Conservation (phyloP, 2,329 filamentous ascomycete genomes). For the Xylariaceae sp. region DNA sequence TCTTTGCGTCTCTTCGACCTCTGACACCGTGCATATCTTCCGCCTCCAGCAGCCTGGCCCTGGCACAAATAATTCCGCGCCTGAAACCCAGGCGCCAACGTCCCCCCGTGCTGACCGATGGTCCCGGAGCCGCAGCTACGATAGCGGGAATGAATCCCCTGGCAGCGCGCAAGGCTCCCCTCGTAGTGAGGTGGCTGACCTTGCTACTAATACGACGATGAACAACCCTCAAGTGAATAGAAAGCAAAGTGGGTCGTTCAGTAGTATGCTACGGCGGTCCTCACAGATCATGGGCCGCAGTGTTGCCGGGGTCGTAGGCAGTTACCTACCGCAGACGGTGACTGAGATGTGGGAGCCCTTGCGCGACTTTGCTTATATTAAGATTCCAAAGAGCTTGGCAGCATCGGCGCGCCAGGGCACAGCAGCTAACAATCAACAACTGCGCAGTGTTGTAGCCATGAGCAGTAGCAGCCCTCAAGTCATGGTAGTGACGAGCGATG, state of each 20-base stretch:
- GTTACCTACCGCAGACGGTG: constrained; percentile 90
- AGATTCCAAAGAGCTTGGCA: constrained; percentile 70
- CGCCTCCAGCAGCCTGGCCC: constrained; percentile 64
- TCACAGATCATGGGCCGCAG: constrained; percentile 92
- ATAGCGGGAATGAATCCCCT: constrained; percentile 61
- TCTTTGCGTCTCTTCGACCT: constrained; percentile 93
- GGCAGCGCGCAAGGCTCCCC: constrained; percentile 52
- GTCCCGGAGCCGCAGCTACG: constrained; percentile 58
- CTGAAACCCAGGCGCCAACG: constrained; percentile 46
- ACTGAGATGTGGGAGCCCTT: constrained; percentile 98
- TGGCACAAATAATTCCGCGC: constrained; percentile 44
- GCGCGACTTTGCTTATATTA: constrained; percentile 95
- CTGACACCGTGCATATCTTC: constrained; percentile 97
- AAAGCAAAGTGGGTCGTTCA: constrained; percentile 76
- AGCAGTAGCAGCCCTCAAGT: constrained; percentile 93
- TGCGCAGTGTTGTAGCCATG: constrained; percentile 96
- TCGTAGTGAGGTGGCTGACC: constrained; percentile 54
- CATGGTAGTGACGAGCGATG: constrained; percentile 97
- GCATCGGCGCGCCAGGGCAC: constrained; percentile 37
- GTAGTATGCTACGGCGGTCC: constrained; percentile 89
- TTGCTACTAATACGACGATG: constrained; percentile 37
- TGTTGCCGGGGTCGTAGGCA: constrained; percentile 86
- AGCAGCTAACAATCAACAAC: constrained; percentile 49
- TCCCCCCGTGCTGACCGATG: constrained; percentile 57
- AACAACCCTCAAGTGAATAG: constrained; percentile 44